Evolutionary conservation across 805 yeast species (phyloP).

Genomic region (Monosporozyma servazzii): DNA sequence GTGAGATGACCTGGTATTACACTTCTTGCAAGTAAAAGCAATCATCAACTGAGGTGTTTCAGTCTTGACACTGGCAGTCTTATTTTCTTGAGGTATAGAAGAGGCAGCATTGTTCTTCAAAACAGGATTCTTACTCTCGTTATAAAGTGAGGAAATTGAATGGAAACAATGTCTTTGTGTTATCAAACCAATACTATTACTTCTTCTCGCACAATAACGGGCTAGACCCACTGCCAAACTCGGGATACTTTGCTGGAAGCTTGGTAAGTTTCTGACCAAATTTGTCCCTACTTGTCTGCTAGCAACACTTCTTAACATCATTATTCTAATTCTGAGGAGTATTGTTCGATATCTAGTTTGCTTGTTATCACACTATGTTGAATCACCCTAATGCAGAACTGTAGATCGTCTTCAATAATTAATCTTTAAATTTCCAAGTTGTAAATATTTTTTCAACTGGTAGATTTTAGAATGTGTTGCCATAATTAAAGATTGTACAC

Average conservation of each 20-base stretch:
- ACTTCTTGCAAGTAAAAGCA: conserved; percentile 86
- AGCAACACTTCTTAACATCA: neutral
- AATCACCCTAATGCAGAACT: neutral
- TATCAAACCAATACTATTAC: neutral
- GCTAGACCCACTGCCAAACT: neutral
- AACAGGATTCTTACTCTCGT: neutral
- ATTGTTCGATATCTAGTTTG: neutral
- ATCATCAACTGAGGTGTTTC: conserved; percentile 77
- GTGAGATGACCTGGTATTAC: conserved; percentile 77
- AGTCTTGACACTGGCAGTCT: conserved; percentile 10
- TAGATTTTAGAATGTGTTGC: neutral
- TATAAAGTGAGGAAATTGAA: neutral
- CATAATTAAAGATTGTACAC: neutral
- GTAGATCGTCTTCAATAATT: neutral
- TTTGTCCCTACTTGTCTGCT: neutral
- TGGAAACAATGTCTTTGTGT: neutral
- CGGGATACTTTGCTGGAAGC: neutral
- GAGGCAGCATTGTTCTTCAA: neutral
- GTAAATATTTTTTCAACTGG: neutral
- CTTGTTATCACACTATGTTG: neutral
- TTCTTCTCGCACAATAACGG: neutral
- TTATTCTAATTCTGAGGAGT: neutral
- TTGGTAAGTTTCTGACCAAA: neutral
- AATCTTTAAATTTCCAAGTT: neutral
- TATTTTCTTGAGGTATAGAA: conserved; percentile 1